Base-by-base conservation (phyloP, 2,329 filamentous ascomycete genomes). In the Paraphoma chrysanthemicola region DNA sequence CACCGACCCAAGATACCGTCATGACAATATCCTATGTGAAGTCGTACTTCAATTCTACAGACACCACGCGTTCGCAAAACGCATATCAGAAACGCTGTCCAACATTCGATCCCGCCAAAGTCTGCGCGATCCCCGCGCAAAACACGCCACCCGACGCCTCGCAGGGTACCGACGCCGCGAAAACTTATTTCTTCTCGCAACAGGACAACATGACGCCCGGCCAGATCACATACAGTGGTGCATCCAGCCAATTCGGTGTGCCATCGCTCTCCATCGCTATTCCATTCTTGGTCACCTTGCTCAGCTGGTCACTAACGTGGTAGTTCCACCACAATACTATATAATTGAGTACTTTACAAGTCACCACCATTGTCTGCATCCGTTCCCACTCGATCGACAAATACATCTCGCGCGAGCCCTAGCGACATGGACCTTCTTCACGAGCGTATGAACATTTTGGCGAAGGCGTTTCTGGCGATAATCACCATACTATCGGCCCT, bases 11-110 rank as follows among this genome's bases (percentile, higher is more conserved):
- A 33, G 88, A 93, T 66, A 86, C 90, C 0, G 77, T 83, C 16
- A 80, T 91, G 65, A 85, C 82, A 6, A 81, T 93, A 23, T 84
- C 82, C 38, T 92, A 92, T 68, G 83, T 92, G 54, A 92, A 91
- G 73, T 88, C 88, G 0, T 94, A 93, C 75, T 94, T 93, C 79
- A 93, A 93, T 79, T 88, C 88, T 14, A 88, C 88, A 18, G 64
- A 73, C 30, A 58, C 63, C 0, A 63, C 64, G 9, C 66, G 68
- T 23, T 65, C 67, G 31, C 66, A 69, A 53, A 63, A 72, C 31
- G 68, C 48, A 7, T 74, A 76, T 63, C 66, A 59, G 48, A 58
- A 70, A 38, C 69, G 71, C 12, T 77, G 75, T 54, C 61, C 70
- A 2, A 67, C 31, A 3, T 71, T 59, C 44, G 68, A 75, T 38